Evolutionary conservation across 306 rosid species (phyloP).

Genomic region (Senna siamea): DNA sequence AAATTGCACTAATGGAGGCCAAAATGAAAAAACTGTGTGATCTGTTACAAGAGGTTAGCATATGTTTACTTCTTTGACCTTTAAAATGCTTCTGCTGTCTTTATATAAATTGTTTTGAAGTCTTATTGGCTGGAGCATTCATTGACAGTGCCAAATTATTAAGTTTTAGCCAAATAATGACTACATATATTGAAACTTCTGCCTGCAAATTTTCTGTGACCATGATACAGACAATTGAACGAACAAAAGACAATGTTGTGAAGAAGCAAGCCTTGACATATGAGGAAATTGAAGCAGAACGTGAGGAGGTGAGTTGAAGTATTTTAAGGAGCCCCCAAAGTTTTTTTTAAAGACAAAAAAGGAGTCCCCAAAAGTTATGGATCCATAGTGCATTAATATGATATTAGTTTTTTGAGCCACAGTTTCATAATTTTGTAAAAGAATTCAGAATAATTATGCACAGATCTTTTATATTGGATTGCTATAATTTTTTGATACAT

Average conservation of each 20-base stretch:
- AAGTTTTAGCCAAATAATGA: not conserved
- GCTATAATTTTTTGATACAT: not conserved
- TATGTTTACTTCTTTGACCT: constrained; percentile 15
- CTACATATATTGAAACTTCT: not conserved
- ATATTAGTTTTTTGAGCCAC: constrained; percentile 10
- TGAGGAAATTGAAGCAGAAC: constrained; percentile 97
- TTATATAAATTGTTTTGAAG: constrained; percentile 21
- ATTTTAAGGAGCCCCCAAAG: constrained; percentile 9
- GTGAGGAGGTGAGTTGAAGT: constrained; percentile 76
- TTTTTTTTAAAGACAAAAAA: no score
- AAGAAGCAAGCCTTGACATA: constrained; percentile 97
- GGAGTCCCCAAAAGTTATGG: constrained; percentile 12
- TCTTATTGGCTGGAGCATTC: constrained; percentile 23
- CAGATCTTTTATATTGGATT: not conserved
- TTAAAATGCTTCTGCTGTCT: not conserved
- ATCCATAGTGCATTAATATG: constrained; percentile 10
- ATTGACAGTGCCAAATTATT: not conserved
- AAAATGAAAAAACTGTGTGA: constrained; percentile 74
- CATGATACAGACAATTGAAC: constrained; percentile 66
- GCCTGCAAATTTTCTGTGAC: constrained; percentile 30
- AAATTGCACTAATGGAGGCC: constrained; percentile 78
- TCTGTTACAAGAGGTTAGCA: constrained; percentile 72
- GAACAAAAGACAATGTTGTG: constrained; percentile 88
- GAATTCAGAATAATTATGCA: not conserved
- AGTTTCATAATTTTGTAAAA: constrained; percentile 15